Percentiles rank a stretch among this genome's conserved stretches.
Conservation (phyloP, 2,329 filamentous ascomycete species). For the Samsoniella hepiali region DNA sequence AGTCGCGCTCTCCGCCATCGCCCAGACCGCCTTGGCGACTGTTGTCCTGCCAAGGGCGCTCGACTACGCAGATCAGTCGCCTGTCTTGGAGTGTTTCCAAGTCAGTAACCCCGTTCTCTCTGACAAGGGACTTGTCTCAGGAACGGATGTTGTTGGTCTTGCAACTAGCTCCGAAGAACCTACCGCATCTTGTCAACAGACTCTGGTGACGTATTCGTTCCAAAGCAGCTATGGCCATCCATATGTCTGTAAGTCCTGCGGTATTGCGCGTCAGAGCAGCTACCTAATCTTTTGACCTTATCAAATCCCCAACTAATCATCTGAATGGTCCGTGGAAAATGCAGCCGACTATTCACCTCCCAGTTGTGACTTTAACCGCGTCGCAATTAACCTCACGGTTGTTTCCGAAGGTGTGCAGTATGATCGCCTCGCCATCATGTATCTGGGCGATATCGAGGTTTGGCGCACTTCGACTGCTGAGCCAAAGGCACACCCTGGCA, state of each 20-base stretch:
- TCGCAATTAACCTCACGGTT: conserved; percentile 73
- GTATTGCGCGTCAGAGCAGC: neutral
- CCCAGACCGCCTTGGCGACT: neutral
- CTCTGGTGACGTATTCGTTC: conserved; percentile 71
- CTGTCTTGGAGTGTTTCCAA: conserved; percentile 57
- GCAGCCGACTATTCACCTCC: conserved; percentile 64
- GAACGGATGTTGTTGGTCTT: conserved; percentile 16
- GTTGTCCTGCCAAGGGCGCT: neutral
- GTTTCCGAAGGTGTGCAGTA: conserved; percentile 69
- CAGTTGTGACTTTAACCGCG: conserved; percentile 66
- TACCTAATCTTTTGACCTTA: no score
- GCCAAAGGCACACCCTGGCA: conserved; percentile 62
- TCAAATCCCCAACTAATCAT: neutral
- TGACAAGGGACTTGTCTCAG: conserved; percentile 35
- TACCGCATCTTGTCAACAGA: conserved; percentile 42
- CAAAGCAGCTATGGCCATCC: conserved; percentile 69
- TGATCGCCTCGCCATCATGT: conserved; percentile 74
- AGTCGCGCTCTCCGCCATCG: neutral
- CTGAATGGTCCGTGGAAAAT: neutral
- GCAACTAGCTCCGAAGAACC: conserved; percentile 4
- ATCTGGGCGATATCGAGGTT: conserved; percentile 73
- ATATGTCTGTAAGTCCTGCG: conserved; percentile 59
- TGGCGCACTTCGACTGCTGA: conserved; percentile 82
- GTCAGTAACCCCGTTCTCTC: conserved; percentile 64
- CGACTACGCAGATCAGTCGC: neutral